These are phyloP conservation scores for Neurospora crassa DNA, from an alignment of 2,329 filamentous ascomycete species.

Conservation along the genomic window DNA sequence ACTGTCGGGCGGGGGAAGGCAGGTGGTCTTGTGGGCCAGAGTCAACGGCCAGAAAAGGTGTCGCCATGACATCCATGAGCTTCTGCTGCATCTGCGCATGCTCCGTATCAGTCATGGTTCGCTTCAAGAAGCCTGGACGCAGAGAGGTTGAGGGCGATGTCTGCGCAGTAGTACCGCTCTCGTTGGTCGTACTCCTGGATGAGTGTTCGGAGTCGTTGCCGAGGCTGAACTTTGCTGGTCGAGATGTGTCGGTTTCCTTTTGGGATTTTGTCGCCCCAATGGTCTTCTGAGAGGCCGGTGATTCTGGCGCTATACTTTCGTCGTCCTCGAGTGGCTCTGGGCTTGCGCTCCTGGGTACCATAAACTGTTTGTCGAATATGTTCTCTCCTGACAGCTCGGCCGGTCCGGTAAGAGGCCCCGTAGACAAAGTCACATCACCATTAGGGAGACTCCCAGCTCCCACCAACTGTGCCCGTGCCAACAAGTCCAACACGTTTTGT, in stretches of 20 bases:
- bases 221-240: conserved; percentile 4
- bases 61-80: conserved; percentile 74
- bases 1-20: conserved; percentile 35
- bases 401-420: conserved; percentile 71
- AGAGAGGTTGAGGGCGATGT: conserved; percentile 47
- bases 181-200: conserved; percentile 45
- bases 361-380: conserved; percentile 75
- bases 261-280: neutral
- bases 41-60: conserved; percentile 61
- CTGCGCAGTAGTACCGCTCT: conserved; percentile 41
- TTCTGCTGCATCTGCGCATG: conserved; percentile 69
- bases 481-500: conserved; percentile 81
- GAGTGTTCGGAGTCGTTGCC: conserved; percentile 36
- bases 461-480: conserved; percentile 72
- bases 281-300: neutral
- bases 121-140: conserved; percentile 59
- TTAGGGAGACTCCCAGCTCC: conserved; percentile 54
- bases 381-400: conserved; percentile 65
- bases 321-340: conserved; percentile 32
- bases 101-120: conserved; percentile 78
- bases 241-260: neutral
- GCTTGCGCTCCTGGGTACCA: conserved; percentile 39
- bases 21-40: conserved; percentile 25
- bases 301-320: neutral
- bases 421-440: conserved; percentile 30